These are phyloP conservation scores for Cicer judaicum DNA, from an alignment of 306 rosid genomes.

Conservation along the genomic window DNA sequence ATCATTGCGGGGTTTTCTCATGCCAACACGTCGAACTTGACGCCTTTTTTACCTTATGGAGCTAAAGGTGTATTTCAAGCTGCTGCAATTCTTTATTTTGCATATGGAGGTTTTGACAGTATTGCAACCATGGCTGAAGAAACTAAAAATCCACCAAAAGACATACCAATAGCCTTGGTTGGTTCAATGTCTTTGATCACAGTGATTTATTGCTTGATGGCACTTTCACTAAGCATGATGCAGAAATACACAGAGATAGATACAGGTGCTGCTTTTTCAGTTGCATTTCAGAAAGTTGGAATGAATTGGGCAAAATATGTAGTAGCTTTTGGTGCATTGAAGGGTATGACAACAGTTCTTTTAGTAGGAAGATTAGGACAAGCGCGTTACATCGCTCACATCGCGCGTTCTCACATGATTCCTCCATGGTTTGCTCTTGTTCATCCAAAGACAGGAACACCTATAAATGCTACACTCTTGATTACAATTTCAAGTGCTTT, in stretches of 20 bases:
- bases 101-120: conserved; percentile 76
- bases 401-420: conserved; percentile 82
- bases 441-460: conserved; percentile 79
- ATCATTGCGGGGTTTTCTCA: conserved; percentile 60
- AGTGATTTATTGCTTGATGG: conserved; percentile 74
- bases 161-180: conserved; percentile 71
- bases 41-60: conserved; percentile 68
- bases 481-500: conserved; percentile 53
- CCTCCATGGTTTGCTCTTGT: conserved; percentile 88
- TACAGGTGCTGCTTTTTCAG: conserved; percentile 64
- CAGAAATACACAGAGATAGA: conserved; percentile 72
- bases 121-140: conserved; percentile 81
- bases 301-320: conserved; percentile 81
- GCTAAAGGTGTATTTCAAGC: conserved; percentile 69
- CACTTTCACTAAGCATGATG: conserved; percentile 73
- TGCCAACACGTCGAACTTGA: conserved; percentile 61
- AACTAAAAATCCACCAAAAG: conserved; percentile 73
- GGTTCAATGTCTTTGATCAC: conserved; percentile 80
- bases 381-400: conserved; percentile 69
- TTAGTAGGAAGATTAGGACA: conserved; percentile 63
- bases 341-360: conserved; percentile 84
- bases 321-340: conserved; percentile 75
- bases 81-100: conserved; percentile 73
- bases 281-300: conserved; percentile 71
- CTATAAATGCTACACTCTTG: conserved; percentile 75